A percentile compares a stretch with the other conserved stretches of the same genome.
phyloP scores from a whole-genome alignment of 2,329 filamentous ascomycete species.

The Pseudovirgaria hyperparasitica region DNA sequence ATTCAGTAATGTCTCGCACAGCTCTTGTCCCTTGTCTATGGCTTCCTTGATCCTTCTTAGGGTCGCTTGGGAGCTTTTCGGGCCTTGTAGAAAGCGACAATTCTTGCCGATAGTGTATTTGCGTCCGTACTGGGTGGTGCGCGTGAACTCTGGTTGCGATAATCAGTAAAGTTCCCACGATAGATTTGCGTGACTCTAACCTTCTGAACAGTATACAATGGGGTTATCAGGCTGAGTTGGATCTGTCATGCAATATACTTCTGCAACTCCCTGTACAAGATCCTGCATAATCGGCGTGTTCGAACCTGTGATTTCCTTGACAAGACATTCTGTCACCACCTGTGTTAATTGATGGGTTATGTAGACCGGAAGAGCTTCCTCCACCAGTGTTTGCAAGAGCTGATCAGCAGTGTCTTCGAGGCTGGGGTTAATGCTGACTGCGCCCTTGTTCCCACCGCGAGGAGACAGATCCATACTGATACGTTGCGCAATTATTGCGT shows the following conservation, averaged over 20 bases:
- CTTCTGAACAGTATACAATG: slow-evolving; percentile 61
- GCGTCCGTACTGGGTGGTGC: slow-evolving; percentile 59
- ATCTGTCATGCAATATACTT: slow-evolving; percentile 64
- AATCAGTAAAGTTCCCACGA: background rate
- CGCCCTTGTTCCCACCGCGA: slow-evolving; percentile 4
- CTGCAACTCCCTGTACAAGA: slow-evolving; percentile 56
- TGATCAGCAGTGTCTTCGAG: slow-evolving; percentile 47
- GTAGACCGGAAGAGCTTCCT: slow-evolving; percentile 56
- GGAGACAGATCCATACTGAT: slow-evolving; percentile 4
- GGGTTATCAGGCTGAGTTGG: slow-evolving; percentile 58
- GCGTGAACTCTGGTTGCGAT: slow-evolving; percentile 46
- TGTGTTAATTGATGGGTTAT: slow-evolving; percentile 54
- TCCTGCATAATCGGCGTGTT: slow-evolving; percentile 48
- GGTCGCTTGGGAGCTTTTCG: slow-evolving; percentile 50
- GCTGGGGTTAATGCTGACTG: slow-evolving; percentile 38
- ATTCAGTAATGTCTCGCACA: slow-evolving; percentile 60
- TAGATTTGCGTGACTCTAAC: slow-evolving; percentile 22
- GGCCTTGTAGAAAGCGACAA: slow-evolving; percentile 64
- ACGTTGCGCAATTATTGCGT: slow-evolving; percentile 44
- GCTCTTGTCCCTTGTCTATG: slow-evolving; percentile 47
- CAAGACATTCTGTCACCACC: slow-evolving; percentile 53
- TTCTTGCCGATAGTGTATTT: slow-evolving; percentile 61
- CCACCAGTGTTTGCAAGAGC: slow-evolving; percentile 48
- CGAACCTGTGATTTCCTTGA: slow-evolving; percentile 51
- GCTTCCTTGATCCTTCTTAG: slow-evolving; percentile 49